Evolutionary conservation across 2,329 filamentous ascomycete genomes (phyloP), one percentile per base, ranked within the genome.

Genomic region (Thermothelomyces thermophilus): DNA sequence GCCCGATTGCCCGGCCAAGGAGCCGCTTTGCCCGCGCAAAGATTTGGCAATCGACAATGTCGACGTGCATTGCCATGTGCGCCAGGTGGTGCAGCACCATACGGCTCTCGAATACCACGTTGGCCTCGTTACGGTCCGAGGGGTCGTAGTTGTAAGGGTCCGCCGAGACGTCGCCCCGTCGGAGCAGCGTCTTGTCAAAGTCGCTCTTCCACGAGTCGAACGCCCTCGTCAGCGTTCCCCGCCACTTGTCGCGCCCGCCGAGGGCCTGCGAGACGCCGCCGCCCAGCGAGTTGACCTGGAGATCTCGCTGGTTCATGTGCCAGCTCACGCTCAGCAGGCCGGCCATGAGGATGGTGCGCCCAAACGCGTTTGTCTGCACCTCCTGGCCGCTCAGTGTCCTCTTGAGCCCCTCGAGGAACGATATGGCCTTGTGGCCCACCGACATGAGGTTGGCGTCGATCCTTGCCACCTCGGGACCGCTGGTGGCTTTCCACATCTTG

Each of bases 1-100:
- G 75, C 1, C 87, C 90, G 53, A 97, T 94, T 0, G 84, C 83
- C 41, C 91, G 83, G 19, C 93, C 91, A 3, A 97, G 79, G 2
- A 96, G 76, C 26, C 90, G 79, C 59, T 84, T 87, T 1, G 91
- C 89, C 8, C 90, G 84, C 5, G 91, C 93, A 66, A 93, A 96
- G 57, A 97, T 94, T 68, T 97, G 91, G 62, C 90, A 91, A 66
- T 97, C 91, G n/a, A 95, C 87, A 47, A 97, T 89, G 63, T 97
- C 91, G 20, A 95, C 90, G 63, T 97, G 90, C 79, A 95, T 95
- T 3, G 90, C 89, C 88, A 98, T 96, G 66, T 97, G 93, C 0
- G 93, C 93, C 11, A 98, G 74, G 61, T 95, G 89, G 63, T 97
- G 90, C 39, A 97, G 73, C 24, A 95, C 91, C 2, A 86, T 94